Percentiles rank a stretch among this genome's conserved stretches.
Evolutionary conservation across 2,329 filamentous ascomycete species (phyloP).

Genomic region (Geosmithia flava): DNA sequence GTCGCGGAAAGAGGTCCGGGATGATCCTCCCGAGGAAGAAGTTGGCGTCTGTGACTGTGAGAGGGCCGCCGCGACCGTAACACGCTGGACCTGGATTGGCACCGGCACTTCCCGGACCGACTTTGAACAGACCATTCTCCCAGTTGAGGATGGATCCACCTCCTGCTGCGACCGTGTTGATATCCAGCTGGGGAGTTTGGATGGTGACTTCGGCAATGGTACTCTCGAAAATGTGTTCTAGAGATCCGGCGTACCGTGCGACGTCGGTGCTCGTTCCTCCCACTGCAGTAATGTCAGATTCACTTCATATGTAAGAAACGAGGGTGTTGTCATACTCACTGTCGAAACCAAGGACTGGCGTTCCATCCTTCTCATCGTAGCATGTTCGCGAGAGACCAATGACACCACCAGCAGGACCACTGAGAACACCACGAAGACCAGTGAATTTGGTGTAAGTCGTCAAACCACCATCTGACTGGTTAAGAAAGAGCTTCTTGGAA

Average conservation of each 20-base stretch:
- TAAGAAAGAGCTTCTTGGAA: conserved; percentile 9
- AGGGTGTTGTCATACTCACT: conserved; percentile 37
- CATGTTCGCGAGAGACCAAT: conserved; percentile 87
- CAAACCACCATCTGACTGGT: conserved; percentile 13
- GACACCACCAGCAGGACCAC: conserved; percentile 80
- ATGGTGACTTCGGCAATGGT: conserved; percentile 91
- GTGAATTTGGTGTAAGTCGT: conserved; percentile 14
- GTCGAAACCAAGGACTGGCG: conserved; percentile 85
- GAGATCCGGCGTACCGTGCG: conserved; percentile 70
- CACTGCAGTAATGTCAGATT: conserved; percentile 20
- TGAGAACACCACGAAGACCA: conserved; percentile 42
- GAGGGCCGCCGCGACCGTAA: conserved; percentile 77
- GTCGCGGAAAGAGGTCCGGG: conserved; percentile 84
- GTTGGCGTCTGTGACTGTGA: conserved; percentile 87
- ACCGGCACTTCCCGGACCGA: conserved; percentile 79
- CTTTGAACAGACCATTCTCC: conserved; percentile 74
- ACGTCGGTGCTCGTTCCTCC: conserved; percentile 84
- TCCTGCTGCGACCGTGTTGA: conserved; percentile 87
- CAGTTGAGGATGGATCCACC: conserved; percentile 4
- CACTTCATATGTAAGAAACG: conserved; percentile 24
- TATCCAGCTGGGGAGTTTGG: conserved; percentile 82
- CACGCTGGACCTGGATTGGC: conserved; percentile 84
- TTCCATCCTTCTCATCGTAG: conserved; percentile 71
- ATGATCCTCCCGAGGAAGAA: conserved; percentile 71
- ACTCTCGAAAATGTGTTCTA: conserved; percentile 79